Evolutionary conservation across 257 asterid genomes (phyloP), one percentile per base, ranked within the genome.

Genomic region (Apocynum venetum): DNA sequence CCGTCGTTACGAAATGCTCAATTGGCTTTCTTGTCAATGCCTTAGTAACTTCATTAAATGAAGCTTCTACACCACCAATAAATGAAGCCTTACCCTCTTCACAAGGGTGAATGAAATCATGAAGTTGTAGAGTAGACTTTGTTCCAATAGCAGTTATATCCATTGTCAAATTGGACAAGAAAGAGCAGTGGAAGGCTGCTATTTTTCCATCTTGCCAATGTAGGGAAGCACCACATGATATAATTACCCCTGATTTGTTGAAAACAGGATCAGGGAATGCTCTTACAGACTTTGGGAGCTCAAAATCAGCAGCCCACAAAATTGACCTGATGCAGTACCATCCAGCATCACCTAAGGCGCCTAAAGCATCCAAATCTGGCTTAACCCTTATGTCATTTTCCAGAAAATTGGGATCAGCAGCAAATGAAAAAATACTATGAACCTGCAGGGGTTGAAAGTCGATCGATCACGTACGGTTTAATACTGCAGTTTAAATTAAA

Each of bases 121-220:
- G 89, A 47, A 89, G 71, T n/a, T 82, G 88, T n/a, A 90, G 75
- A 49, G 46, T 80, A 25, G 94, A 96, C 4, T 88, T 89, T 17
- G 91, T 59, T 56, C 97, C 97, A 48, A 86, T 68, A 2, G 82
- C 82, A 6, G 87, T 85, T 7, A 90, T 41, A 46, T 92, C 90
- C 89, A 83, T 88, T 0, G 89, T 87, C 73, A 87, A 71, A 71
- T 87, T 85, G 77, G 80, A n/a, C 7, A 89, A 71, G 80, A 89
- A 92, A 6, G 93, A 92, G 71, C 94, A 92, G 20, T 81, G 80
- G 82, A 92, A 89, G 59, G 88, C 89, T 7, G 88, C 94, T 6
- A 82, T 59, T 75, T 76, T 86, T 36, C 86, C 88, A 7, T 86
- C 90, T 56, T 78, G 82, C 90, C 90, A 84, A 3, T 53, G 68